These are phyloP conservation scores for Cystoderma amianthinum DNA, from an alignment of 768 basidiomycete species.

Conservation along the genomic window DNA sequence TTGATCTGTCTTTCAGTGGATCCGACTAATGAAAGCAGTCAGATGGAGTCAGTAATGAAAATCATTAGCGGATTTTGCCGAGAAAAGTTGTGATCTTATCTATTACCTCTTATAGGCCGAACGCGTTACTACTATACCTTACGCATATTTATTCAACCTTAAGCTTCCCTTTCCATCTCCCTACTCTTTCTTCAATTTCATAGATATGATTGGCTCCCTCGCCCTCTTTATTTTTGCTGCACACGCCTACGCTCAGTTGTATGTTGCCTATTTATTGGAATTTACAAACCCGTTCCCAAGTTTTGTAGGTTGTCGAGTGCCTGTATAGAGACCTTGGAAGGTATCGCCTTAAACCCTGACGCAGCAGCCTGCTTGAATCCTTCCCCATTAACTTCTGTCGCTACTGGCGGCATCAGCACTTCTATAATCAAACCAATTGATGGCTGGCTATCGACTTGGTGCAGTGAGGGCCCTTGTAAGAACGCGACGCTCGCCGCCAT, in stretches of 20 bases:
- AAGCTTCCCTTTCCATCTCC: no score
- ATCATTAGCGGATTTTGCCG: no score
- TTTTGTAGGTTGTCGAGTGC: slow-evolving; percentile 8
- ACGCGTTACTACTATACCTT: no score
- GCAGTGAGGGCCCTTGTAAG: slow-evolving; percentile 43
- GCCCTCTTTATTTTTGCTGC: slow-evolving; percentile 21
- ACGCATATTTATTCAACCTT: no score
- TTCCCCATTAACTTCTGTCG: slow-evolving; percentile 32
- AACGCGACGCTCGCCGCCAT: slow-evolving; percentile 53
- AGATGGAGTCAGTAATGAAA: no score
- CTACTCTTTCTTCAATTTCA: not conserved
- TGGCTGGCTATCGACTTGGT: slow-evolving; percentile 55
- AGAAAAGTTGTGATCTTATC: no score
- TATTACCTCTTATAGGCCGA: no score
- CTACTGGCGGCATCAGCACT: slow-evolving; percentile 19
- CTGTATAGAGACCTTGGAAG: slow-evolving; percentile 42
- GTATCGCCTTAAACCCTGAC: slow-evolving; percentile 35
- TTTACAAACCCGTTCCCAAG: not conserved
- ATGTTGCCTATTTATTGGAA: slow-evolving; percentile 12
- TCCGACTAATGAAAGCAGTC: no score
- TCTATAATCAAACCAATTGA: slow-evolving; percentile 45
- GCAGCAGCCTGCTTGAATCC: slow-evolving; percentile 44
- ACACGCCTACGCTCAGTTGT: slow-evolving; percentile 39
- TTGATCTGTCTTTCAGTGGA: no score
- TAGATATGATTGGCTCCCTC: slow-evolving; percentile 17